Conservation (phyloP, 2,329 filamentous ascomycete species). For the Phialophora verrucosa region DNA sequence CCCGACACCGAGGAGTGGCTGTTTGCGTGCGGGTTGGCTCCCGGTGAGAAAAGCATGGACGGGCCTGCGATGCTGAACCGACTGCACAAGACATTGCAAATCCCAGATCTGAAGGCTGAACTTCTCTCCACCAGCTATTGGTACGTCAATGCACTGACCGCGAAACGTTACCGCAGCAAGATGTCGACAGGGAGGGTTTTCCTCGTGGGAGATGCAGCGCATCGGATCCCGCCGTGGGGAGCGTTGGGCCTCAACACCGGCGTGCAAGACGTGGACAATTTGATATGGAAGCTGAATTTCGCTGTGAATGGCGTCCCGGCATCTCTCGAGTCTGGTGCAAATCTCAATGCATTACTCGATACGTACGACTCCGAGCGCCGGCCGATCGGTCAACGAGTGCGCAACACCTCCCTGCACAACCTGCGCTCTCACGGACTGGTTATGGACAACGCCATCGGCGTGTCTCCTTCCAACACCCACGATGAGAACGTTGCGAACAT, state of each 20-base stretch:
- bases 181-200: slow-evolving; percentile 40
- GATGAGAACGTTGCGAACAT: slow-evolving; percentile 40
- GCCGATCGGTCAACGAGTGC: slow-evolving; percentile 43
- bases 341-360: slow-evolving; percentile 39
- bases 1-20: slow-evolving; percentile 45
- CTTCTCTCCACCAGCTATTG: slow-evolving; percentile 45
- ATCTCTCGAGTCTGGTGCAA: not conserved
- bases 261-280: slow-evolving; percentile 34
- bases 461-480: slow-evolving; percentile 35
- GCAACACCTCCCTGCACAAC: slow-evolving; percentile 42
- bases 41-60: slow-evolving; percentile 40
- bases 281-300: slow-evolving; percentile 38
- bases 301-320: slow-evolving; percentile 31
- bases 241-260: slow-evolving; percentile 42
- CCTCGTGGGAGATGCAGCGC: slow-evolving; percentile 46
- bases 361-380: slow-evolving; percentile 45
- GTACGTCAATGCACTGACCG: slow-evolving; percentile 42
- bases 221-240: slow-evolving; percentile 45
- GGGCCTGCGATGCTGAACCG: slow-evolving; percentile 40
- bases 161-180: slow-evolving; percentile 40
- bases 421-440: slow-evolving; percentile 41
- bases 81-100: slow-evolving; percentile 41
- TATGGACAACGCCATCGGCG: slow-evolving; percentile 45
- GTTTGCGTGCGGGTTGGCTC: slow-evolving; percentile 41
- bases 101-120: slow-evolving; percentile 43